A percentile compares a stretch with the other conserved stretches of the same genome.
These are phyloP conservation scores for Haplographium delicatum DNA, from an alignment of 495 filamentous ascomycete species.

Conservation along the genomic window DNA sequence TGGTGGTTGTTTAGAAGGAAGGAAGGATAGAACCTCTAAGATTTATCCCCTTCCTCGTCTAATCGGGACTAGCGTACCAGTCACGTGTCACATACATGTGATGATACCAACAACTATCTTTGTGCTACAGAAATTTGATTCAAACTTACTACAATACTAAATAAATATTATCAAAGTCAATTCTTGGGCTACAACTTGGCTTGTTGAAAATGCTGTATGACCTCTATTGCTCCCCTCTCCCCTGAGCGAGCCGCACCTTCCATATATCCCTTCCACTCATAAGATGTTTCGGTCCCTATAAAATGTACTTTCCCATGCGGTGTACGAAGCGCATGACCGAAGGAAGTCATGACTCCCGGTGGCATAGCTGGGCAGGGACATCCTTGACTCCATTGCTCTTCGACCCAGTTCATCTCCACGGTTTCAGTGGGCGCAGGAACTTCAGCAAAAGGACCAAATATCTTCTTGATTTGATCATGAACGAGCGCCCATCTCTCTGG, in stretches of 20 bases:
- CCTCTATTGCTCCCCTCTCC: constrained; percentile 33
- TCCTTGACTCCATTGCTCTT: constrained; percentile 26
- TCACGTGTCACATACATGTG: too few relatives aligned
- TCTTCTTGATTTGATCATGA: constrained; percentile 14
- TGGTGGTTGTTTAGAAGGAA: too few relatives aligned
- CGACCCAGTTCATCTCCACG: constrained; percentile 27
- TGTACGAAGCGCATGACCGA: constrained; percentile 22
- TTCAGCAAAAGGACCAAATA: constrained; percentile 10
- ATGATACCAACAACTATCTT: too few relatives aligned
- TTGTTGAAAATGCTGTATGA: too few relatives aligned
- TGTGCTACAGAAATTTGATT: too few relatives aligned
- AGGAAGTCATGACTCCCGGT: constrained; percentile 25
- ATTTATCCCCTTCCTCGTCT: too few relatives aligned
- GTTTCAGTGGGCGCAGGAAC: constrained; percentile 19
- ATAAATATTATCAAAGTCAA: too few relatives aligned
- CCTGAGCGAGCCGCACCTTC: constrained; percentile 41
- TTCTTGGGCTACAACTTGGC: too few relatives aligned
- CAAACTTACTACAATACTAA: too few relatives aligned
- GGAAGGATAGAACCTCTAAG: too few relatives aligned
- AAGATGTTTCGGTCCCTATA: constrained; percentile 40
- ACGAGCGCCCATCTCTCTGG: neutral
- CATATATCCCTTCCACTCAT: constrained; percentile 45
- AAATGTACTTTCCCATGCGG: constrained; percentile 40
- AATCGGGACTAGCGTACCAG: too few relatives aligned
- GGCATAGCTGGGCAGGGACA: constrained; percentile 24